Conservation (phyloP, 1,139 yeast genomes). For the Saccharomycopsis crataegensis region DNA sequence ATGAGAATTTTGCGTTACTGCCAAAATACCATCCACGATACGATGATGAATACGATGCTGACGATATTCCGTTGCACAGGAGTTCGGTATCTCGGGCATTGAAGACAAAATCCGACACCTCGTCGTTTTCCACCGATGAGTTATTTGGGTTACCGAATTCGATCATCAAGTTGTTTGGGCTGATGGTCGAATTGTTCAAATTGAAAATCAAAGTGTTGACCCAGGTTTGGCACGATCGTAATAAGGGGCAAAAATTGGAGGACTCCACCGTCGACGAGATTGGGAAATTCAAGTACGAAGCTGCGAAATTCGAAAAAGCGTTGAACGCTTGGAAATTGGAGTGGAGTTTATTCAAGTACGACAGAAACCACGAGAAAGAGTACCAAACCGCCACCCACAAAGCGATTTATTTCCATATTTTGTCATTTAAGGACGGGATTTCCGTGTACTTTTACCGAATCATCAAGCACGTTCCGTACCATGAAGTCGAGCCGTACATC, state of each 20-base stretch:
- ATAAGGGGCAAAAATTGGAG: background rate
- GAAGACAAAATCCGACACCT: no score
- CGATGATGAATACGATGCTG: background rate
- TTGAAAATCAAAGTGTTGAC: background rate
- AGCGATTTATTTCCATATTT: slow-evolving; percentile 75
- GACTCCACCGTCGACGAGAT: background rate
- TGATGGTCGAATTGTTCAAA: slow-evolving; percentile 51
- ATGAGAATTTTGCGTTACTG: slow-evolving; percentile 8
- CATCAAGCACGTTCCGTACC: slow-evolving; percentile 44
- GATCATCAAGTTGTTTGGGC: slow-evolving; percentile 61
- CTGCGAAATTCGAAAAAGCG: slow-evolving; percentile 40
- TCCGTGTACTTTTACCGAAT: slow-evolving; percentile 69
- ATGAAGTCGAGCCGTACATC: slow-evolving; percentile 45
- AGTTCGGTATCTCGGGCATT: no score
- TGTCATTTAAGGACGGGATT: slow-evolving; percentile 71
- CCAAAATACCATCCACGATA: slow-evolving; percentile 12
- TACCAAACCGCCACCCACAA: slow-evolving; percentile 40
- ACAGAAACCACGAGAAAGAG: background rate
- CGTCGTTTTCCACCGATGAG: slow-evolving; percentile 33
- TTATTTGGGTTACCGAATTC: slow-evolving; percentile 83
- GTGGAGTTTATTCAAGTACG: slow-evolving; percentile 28
- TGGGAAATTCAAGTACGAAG: slow-evolving; percentile 39
- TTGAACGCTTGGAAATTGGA: slow-evolving; percentile 62
- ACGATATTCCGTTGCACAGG: no score
- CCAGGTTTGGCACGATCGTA: background rate